Percentiles rank a stretch among this genome's conserved stretches.
These are phyloP conservation scores for Talaromyces marneffei DNA, from an alignment of 2,329 filamentous ascomycete genomes.

Conservation along the genomic window DNA sequence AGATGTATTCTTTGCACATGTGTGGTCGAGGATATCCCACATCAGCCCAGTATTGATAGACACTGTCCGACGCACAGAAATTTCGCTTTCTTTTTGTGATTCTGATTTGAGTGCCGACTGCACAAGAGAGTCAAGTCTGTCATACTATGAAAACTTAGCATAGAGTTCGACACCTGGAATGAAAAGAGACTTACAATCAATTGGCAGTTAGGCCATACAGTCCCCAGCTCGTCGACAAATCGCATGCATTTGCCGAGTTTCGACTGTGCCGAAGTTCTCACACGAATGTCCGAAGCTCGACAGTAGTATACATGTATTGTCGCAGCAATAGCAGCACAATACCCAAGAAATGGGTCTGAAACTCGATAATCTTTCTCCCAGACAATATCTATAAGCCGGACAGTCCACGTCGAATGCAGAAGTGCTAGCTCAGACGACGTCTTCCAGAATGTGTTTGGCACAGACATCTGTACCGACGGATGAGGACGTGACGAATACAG, in stretches of 20 bases:
- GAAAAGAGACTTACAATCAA: conserved; percentile 19
- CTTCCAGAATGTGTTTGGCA: conserved; percentile 48
- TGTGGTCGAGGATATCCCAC: conserved; percentile 28
- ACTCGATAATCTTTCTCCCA: conserved; percentile 42
- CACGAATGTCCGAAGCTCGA: conserved; percentile 15
- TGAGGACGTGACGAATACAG: conserved; percentile 18
- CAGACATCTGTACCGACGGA: conserved; percentile 31
- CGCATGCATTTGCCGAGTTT: conserved; percentile 23
- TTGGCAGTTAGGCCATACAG: conserved; percentile 23
- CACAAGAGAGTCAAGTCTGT: conserved; percentile 23
- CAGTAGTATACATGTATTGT: conserved; percentile 37
- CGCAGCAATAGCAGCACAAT: conserved; percentile 43
- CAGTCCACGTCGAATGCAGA: conserved; percentile 46
- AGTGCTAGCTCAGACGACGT: conserved; percentile 44
- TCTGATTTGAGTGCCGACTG: conserved; percentile 23
- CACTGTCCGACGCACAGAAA: conserved; percentile 20
- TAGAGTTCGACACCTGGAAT: neutral
- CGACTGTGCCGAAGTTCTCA: conserved; percentile 22
- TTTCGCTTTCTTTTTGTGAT: conserved; percentile 13
- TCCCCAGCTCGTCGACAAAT: conserved; percentile 22
- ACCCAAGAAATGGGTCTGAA: conserved; percentile 45
- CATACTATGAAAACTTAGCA: conserved; percentile 17
- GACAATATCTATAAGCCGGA: conserved; percentile 47
- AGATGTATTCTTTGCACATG: conserved; percentile 13
- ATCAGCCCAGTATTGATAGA: conserved; percentile 28